These are phyloP conservation scores for Fusarium floridanum DNA, from an alignment of 2,329 filamentous ascomycete genomes.

Conservation along the genomic window DNA sequence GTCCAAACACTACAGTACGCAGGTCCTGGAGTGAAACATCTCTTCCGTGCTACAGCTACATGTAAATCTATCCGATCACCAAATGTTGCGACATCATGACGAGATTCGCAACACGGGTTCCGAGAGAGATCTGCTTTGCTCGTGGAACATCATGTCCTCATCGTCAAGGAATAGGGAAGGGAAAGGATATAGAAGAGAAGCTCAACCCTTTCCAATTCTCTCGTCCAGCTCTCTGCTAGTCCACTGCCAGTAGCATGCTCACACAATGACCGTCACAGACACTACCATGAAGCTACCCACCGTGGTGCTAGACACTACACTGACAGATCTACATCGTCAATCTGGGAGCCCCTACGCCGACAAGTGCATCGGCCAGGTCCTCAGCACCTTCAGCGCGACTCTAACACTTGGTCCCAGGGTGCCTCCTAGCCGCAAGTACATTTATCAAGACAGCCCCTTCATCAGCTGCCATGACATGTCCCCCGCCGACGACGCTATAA, in stretches of 20 bases:
- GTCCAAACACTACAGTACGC: not conserved
- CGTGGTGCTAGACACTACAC: constrained; percentile 51
- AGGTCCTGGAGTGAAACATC: not conserved
- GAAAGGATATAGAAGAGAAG: not conserved
- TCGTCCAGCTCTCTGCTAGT: too few relatives aligned
- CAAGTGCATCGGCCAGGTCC: constrained; percentile 49
- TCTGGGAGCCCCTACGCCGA: constrained; percentile 38
- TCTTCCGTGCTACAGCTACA: constrained; percentile 5
- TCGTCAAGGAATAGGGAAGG: too few relatives aligned
- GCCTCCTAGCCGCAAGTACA: constrained; percentile 52
- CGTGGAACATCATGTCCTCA: too few relatives aligned
- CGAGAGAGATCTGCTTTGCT: not conserved
- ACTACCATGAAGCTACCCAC: constrained; percentile 42
- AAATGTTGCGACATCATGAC: constrained; percentile 15
- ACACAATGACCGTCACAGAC: constrained; percentile 9
- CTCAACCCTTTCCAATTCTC: not conserved
- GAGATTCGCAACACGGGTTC: not conserved
- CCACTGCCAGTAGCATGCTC: not conserved
- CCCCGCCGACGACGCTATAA: constrained; percentile 21
- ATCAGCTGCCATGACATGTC: constrained; percentile 35
- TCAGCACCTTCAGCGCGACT: constrained; percentile 46
- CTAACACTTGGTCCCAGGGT: constrained; percentile 45
- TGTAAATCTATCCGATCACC: not conserved
- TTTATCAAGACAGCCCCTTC: constrained; percentile 53
- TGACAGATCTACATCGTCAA: constrained; percentile 51